phyloP scores from a whole-genome alignment of 768 basidiomycete species.

The Podaxis sp. region DNA sequence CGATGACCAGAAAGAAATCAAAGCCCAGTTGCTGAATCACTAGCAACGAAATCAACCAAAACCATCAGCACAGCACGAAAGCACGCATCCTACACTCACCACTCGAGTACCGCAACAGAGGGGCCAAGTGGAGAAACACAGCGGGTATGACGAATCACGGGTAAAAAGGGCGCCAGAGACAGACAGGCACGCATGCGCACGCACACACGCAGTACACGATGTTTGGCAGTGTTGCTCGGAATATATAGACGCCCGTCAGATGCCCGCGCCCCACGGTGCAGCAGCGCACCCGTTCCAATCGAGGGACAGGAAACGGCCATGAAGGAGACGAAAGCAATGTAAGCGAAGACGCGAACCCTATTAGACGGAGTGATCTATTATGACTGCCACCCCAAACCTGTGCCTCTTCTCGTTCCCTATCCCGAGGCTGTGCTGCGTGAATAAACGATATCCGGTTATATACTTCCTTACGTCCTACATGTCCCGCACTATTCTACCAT shows the following conservation, averaged over 20 bases:
- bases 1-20: background rate
- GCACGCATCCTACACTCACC: background rate
- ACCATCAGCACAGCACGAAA: too few relatives aligned
- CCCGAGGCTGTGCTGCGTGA: background rate
- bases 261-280: background rate
- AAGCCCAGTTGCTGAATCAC: background rate
- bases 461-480: background rate
- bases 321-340: too few relatives aligned
- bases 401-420: background rate
- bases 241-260: background rate
- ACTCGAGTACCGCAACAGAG: background rate
- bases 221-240: slow-evolving; percentile 4
- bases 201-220: background rate
- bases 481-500: background rate
- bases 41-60: too few relatives aligned
- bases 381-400: background rate
- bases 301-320: background rate
- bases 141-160: background rate
- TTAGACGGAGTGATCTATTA: too few relatives aligned
- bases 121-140: background rate
- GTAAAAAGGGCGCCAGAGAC: background rate
- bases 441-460: background rate
- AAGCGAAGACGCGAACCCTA: too few relatives aligned
- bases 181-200: background rate
- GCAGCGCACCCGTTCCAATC: background rate